Conservation (phyloP, 768 basidiomycete genomes). For the Pleurotus salmoneostramineus region DNA sequence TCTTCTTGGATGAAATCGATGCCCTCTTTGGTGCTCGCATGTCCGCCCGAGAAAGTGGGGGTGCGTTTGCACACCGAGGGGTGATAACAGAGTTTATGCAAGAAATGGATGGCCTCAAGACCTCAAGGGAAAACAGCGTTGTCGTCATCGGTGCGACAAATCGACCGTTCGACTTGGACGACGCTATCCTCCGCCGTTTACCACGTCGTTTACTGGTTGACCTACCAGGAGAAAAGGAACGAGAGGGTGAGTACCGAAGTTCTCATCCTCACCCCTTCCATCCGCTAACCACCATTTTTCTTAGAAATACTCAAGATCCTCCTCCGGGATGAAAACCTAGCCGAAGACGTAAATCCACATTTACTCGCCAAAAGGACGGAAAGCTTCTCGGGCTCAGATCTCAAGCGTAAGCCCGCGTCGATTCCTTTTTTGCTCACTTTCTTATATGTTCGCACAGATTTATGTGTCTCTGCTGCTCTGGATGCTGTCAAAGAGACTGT, state of each 20-base stretch:
- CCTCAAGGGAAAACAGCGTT: slow-evolving; percentile 73
- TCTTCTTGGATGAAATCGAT: slow-evolving; percentile 95
- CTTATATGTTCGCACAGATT: slow-evolving; percentile 44
- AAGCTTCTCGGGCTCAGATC: slow-evolving; percentile 89
- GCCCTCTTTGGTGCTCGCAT: slow-evolving; percentile 86
- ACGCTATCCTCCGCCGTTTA: slow-evolving; percentile 85
- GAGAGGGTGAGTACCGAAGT: slow-evolving; percentile 57
- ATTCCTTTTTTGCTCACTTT: too few relatives aligned
- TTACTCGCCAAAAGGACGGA: slow-evolving; percentile 69
- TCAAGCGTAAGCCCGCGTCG: slow-evolving; percentile 66
- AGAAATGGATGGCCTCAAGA: slow-evolving; percentile 92
- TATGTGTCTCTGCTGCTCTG: slow-evolving; percentile 90
- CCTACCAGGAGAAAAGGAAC: slow-evolving; percentile 81
- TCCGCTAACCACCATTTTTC: slow-evolving; percentile 7
- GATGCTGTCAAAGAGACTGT: slow-evolving; percentile 88
- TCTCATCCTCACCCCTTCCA: not conserved
- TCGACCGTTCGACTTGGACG: slow-evolving; percentile 85
- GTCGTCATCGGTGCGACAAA: slow-evolving; percentile 96
- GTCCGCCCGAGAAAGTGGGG: slow-evolving; percentile 71
- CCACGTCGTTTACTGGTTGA: slow-evolving; percentile 87
- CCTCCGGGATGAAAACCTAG: slow-evolving; percentile 74
- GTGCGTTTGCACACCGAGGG: slow-evolving; percentile 80
- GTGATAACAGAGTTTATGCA: slow-evolving; percentile 94
- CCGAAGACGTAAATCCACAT: slow-evolving; percentile 57
- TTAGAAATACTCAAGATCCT: slow-evolving; percentile 86